phyloP scores from a whole-genome alignment of 352 stramenopile genomes.

The Phytopythium kandeliae region DNA sequence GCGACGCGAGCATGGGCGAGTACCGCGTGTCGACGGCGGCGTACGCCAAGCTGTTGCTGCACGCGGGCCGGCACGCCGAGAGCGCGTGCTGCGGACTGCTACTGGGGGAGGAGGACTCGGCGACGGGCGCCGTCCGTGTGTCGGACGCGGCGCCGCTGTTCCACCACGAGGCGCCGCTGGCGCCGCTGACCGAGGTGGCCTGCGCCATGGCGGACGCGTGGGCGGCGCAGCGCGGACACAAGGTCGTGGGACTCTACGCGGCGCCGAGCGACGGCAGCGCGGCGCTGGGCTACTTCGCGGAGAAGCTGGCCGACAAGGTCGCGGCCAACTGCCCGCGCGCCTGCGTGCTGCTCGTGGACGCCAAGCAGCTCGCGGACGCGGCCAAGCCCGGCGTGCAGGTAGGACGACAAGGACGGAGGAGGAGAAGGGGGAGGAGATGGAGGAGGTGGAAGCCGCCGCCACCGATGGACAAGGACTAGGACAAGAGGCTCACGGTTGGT shows the following conservation, averaged over 20 bases:
- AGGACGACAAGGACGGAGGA: not conserved
- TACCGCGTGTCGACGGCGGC: slow-evolving; percentile 56
- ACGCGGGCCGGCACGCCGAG: slow-evolving; percentile 54
- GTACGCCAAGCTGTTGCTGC: slow-evolving; percentile 74
- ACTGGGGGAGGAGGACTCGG: slow-evolving; percentile 39
- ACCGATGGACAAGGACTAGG: no score
- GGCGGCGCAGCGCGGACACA: slow-evolving; percentile 25
- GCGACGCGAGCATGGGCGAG: slow-evolving; percentile 43
- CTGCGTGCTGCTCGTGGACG: slow-evolving; percentile 69
- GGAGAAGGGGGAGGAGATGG: no score
- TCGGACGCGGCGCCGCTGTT: slow-evolving; percentile 71
- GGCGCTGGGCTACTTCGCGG: slow-evolving; percentile 40
- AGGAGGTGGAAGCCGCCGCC: no score
- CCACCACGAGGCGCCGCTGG: slow-evolving; percentile 65
- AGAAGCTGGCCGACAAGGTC: slow-evolving; percentile 68
- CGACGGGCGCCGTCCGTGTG: slow-evolving; percentile 29
- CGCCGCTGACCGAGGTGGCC: slow-evolving; percentile 57
- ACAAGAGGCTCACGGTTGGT: no score
- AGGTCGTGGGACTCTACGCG: slow-evolving; percentile 70
- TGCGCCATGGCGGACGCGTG: slow-evolving; percentile 66
- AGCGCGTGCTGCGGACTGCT: slow-evolving; percentile 48
- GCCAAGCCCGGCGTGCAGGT: slow-evolving; percentile 49
- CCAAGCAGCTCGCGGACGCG: slow-evolving; percentile 46
- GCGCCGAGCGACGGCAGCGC: slow-evolving; percentile 18
- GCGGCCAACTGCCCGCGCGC: slow-evolving; percentile 59